Base-by-base conservation (phyloP, 331 rosid genomes). In the Cydonia oblonga region DNA sequence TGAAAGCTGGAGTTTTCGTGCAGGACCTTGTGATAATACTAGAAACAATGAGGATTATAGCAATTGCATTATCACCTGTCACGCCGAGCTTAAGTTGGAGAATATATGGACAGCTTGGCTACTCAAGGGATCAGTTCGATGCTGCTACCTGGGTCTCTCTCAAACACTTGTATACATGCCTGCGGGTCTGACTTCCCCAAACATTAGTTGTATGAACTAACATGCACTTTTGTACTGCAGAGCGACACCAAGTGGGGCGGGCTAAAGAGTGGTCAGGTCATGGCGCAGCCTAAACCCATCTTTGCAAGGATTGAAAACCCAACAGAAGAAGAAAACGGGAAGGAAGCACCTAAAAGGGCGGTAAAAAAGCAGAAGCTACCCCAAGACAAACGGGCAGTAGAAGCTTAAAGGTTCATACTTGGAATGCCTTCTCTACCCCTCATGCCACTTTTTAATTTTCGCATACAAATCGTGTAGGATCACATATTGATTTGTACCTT, bases 21-120 rank as follows among this genome's bases (percentile, higher is more conserved):
- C 96, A 93, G 98, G 98, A 93, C 84, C 98, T 93, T 64, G 97
- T 93, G 49, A 87, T 91, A 75, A 83, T 91, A 86, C 75, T 93
- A 65, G 98, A 93, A 88, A 84, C 96, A 0, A 76, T 84, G 92
- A 82, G 97, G 82, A 91, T 93, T 53, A 83, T 91, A 53, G 96
- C 98, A 2, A 65, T 93, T 52, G 87, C 96, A 16, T 80, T 93
- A 61, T 85, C 87, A 32, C 98, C 98, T 3, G 82, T 89, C 25
- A 72, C 96, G 11, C 98, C 98, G 3, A 73, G 87, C 86, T 78
- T 93, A 88, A 81, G 91, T 72, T 80, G 90, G 96, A 89, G 96
- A 87, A 82, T 93, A 81, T 91, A 93, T 76, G 84, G 72, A 57
- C 98, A 93, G 69, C 96, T 91, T 57, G 97, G 98, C 80, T 85